A percentile compares a stretch with the other conserved stretches of the same genome.
phyloP scores from a whole-genome alignment of 257 asterid genomes.

The Phtheirospermum japonicum region DNA sequence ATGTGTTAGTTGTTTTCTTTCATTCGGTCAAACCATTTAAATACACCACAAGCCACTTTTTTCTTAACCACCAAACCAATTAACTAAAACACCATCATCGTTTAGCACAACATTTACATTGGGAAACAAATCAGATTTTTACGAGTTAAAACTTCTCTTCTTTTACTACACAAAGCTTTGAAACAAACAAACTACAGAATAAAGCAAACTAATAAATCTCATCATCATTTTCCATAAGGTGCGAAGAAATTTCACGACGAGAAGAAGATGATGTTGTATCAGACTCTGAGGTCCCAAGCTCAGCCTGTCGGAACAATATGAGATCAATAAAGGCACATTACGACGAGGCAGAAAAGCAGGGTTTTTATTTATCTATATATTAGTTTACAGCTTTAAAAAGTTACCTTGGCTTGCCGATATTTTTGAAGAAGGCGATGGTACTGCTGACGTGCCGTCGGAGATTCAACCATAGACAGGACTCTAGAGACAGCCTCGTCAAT shows the following conservation, averaged over 20 bases:
- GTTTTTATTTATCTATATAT: too few species aligned
- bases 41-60: too few species aligned
- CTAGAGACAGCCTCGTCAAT: slow-evolving; percentile 84
- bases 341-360: too few species aligned
- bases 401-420: slow-evolving; percentile 84
- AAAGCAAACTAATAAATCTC: neutral
- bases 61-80: too few species aligned
- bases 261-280: neutral
- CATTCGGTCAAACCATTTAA: too few species aligned
- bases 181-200: too few species aligned
- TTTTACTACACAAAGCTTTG: too few species aligned
- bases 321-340: neutral
- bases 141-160: too few species aligned
- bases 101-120: too few species aligned
- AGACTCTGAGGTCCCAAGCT: neutral
- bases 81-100: too few species aligned
- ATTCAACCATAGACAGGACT: slow-evolving; percentile 89
- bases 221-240: neutral
- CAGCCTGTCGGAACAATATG: slow-evolving; percentile 18
- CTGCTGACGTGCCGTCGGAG: slow-evolving; percentile 78
- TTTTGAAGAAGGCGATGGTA: slow-evolving; percentile 76
- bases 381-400: neutral
- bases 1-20: too few species aligned
- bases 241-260: neutral
- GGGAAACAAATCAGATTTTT: too few species aligned